Evolutionary conservation across 2,329 filamentous ascomycete species (phyloP).

Genomic region (Harringtonia lauricola): DNA sequence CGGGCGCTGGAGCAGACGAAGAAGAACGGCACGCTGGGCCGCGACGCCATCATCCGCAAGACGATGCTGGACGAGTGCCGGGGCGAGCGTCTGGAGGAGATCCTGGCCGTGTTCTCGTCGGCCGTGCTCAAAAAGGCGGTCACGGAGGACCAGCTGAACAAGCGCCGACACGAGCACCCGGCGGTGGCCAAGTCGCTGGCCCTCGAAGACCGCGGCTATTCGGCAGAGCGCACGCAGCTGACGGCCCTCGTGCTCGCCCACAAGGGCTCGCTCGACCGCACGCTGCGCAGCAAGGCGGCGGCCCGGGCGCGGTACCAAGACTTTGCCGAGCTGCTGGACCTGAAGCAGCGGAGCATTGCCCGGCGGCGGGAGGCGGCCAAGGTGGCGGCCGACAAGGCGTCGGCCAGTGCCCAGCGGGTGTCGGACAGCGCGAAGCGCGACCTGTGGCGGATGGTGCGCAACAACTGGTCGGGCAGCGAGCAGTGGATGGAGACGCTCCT

Average conservation of each 20-base stretch:
- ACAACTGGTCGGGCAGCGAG: conserved; percentile 70
- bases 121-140: conserved; percentile 65
- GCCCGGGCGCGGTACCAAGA: conserved; percentile 47
- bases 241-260: conserved; percentile 63
- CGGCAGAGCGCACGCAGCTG: conserved; percentile 42
- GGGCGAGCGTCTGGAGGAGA: conserved; percentile 79
- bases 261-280: conserved; percentile 50
- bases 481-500: conserved; percentile 64
- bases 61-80: conserved; percentile 96
- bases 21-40: conserved; percentile 71
- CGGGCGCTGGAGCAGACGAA: conserved; percentile 75
- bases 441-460: conserved; percentile 49
- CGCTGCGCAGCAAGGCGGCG: conserved; percentile 48
- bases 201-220: conserved; percentile 47
- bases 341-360: conserved; percentile 49
- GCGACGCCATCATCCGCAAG: conserved; percentile 74
- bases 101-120: conserved; percentile 75
- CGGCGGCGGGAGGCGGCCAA: conserved; percentile 38
- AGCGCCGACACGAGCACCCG: conserved; percentile 19
- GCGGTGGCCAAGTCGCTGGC: conserved; percentile 44
- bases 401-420: conserved; percentile 16
- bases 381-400: conserved; percentile 14
- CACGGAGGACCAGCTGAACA: conserved; percentile 20
- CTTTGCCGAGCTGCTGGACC: conserved; percentile 52
- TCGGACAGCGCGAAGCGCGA: conserved; percentile 31